Conservation (phyloP, 306 rosid genomes). For the Spatholobus suberectus region DNA sequence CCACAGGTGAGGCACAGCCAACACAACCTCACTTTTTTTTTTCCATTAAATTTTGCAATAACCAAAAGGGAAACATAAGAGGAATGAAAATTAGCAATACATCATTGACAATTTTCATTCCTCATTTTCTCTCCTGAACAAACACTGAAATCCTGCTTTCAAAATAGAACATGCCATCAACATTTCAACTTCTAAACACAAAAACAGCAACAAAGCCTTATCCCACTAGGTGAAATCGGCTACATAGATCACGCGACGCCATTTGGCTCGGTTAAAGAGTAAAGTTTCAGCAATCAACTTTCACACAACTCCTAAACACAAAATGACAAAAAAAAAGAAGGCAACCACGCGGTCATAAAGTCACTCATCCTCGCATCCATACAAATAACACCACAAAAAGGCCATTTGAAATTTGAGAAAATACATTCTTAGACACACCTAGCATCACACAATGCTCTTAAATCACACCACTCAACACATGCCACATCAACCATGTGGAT, state of each 20-base stretch:
- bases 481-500: background rate
- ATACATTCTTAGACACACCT: background rate
- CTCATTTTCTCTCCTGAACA: slow-evolving; percentile 18
- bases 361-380: background rate
- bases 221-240: too few species aligned
- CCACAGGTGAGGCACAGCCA: background rate
- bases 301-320: slow-evolving; percentile 30
- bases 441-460: slow-evolving; percentile 1
- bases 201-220: too few species aligned
- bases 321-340: background rate
- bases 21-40: background rate
- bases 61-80: background rate
- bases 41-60: background rate
- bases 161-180: slow-evolving; percentile 7
- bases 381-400: background rate
- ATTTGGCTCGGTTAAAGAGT: too few species aligned
- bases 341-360: background rate
- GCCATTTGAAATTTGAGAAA: background rate
- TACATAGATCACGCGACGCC: too few species aligned
- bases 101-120: background rate
- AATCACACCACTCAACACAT: background rate
- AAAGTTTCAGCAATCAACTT: too few species aligned
- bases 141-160: background rate
- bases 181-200: slow-evolving; percentile 30
- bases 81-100: background rate